These are phyloP conservation scores for Leucosporidium yakuticum DNA, from an alignment of 768 basidiomycete species.

Conservation along the genomic window DNA sequence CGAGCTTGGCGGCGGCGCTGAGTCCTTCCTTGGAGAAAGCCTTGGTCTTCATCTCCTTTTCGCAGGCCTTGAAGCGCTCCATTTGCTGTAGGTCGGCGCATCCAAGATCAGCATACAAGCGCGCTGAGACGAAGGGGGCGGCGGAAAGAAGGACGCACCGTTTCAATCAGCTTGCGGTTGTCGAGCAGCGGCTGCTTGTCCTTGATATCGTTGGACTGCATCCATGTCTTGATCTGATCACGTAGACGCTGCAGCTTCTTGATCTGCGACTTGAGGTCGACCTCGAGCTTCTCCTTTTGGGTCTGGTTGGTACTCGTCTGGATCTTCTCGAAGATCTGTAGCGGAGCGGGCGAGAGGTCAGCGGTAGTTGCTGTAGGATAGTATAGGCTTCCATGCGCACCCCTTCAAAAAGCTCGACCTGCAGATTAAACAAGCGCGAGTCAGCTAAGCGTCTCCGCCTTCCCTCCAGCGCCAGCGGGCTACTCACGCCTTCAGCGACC, in stretches of 20 bases:
- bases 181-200: constrained; percentile 90
- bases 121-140: constrained; percentile 2
- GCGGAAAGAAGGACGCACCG: constrained; percentile 50
- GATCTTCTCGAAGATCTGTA: constrained; percentile 91
- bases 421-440: background rate
- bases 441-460: background rate
- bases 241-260: constrained; percentile 82
- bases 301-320: constrained; percentile 90
- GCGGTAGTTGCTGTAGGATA: background rate
- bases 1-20: constrained; percentile 84
- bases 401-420: constrained; percentile 44
- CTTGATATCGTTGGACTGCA: constrained; percentile 95
- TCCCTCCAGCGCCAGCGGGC: background rate
- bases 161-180: constrained; percentile 92
- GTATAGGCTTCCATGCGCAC: constrained; percentile 2
- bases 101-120: constrained; percentile 28
- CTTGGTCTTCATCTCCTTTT: constrained; percentile 99
- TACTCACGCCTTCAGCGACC: constrained; percentile 71
- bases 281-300: constrained; percentile 95
- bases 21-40: constrained; percentile 98
- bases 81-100: constrained; percentile 69
- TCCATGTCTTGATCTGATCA: constrained; percentile 92
- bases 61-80: constrained; percentile 99
- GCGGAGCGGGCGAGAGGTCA: too few relatives aligned
- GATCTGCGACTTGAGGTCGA: constrained; percentile 93